Conservation (phyloP, 495 filamentous ascomycete genomes). For the Chlorociboria aeruginascens region DNA sequence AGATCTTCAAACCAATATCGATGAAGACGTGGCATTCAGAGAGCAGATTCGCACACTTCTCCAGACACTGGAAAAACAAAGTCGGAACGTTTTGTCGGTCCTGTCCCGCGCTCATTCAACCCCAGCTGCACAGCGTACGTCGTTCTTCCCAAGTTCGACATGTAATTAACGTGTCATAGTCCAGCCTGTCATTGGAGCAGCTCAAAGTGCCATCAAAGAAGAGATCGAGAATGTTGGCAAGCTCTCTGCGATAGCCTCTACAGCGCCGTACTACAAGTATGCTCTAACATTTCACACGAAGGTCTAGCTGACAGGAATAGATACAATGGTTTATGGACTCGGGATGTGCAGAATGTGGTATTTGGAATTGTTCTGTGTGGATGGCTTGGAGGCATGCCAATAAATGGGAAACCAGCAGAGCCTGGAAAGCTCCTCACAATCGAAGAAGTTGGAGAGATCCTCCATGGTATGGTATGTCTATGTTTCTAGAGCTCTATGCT, state of each 20-base stretch:
- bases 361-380: conserved; percentile 58
- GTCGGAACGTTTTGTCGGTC: conserved; percentile 60
- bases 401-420: conserved; percentile 23
- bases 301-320: conserved; percentile 17
- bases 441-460: conserved; percentile 68
- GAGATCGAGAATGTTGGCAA: conserved; percentile 43
- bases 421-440: conserved; percentile 65
- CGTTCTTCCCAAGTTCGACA: neutral
- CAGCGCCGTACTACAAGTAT: conserved; percentile 88
- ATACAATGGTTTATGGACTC: conserved; percentile 76
- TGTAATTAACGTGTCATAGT: conserved; percentile 11
- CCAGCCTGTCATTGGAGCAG: conserved; percentile 33
- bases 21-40: conserved; percentile 68
- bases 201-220: conserved; percentile 42
- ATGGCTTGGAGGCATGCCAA: conserved; percentile 57
- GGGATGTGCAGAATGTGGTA: conserved; percentile 74
- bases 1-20: conserved; percentile 76
- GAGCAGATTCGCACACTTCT: conserved; percentile 77
- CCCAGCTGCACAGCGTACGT: conserved; percentile 60
- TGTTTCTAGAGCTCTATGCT: neutral
- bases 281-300: neutral
- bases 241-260: conserved; percentile 59
- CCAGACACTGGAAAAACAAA: conserved; percentile 54
- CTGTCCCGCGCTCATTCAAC: conserved; percentile 87
- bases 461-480: conserved; percentile 45